Conservation (phyloP, 495 filamentous ascomycete species). For the Neurospora sp. region DNA sequence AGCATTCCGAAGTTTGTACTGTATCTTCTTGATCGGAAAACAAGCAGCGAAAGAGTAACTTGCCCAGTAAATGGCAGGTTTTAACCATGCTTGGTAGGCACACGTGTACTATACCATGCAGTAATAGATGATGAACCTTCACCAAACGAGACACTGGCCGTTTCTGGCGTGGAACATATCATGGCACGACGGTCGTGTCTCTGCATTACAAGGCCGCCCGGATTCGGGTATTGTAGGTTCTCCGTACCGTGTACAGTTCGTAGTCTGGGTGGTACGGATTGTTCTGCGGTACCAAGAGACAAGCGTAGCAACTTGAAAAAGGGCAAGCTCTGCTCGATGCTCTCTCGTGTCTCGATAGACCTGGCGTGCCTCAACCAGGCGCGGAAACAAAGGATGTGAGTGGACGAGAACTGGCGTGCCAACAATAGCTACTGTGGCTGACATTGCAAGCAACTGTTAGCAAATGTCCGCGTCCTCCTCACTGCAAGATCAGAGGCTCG, state of each 20-base stretch:
- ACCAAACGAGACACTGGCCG: not conserved
- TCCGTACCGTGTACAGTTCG: not conserved
- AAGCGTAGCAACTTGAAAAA: constrained; percentile 11
- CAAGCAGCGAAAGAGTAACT: not conserved
- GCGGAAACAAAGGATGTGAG: not conserved
- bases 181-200: not conserved
- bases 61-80: not conserved
- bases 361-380: not conserved
- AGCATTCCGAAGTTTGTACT: not conserved
- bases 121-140: not conserved
- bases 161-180: not conserved
- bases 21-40: not conserved
- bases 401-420: not conserved
- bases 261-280: not conserved
- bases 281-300: not conserved
- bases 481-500: not conserved
- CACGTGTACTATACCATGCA: not conserved
- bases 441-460: not conserved
- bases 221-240: not conserved
- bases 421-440: not conserved
- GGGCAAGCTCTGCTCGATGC: not conserved
- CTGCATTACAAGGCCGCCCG: not conserved
- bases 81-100: not conserved
- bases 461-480: not conserved
- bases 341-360: not conserved